Evolutionary conservation across 805 yeast genomes (phyloP), one percentile per base, ranked within the genome.

Genomic region (Danielia oregonensis): DNA sequence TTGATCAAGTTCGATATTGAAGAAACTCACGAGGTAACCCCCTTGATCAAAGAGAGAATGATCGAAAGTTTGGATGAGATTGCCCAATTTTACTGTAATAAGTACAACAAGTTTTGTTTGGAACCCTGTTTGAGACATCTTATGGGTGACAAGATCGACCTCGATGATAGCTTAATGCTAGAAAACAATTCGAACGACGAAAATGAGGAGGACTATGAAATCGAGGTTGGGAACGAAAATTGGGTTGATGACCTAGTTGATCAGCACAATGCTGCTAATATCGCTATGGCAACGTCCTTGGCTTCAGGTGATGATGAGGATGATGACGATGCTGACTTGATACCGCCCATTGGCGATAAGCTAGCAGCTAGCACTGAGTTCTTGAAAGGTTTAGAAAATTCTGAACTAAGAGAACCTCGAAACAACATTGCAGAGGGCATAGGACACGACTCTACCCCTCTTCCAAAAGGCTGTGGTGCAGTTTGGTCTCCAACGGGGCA

Each of bases 391-490:
- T 11, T 11, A 7, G 19, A 26, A 9, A 27, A 15, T 12, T 15
- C 24, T 8, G 25, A 16, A 4, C 13, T 23, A 7, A 8, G 15
- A 6, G 33, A 16, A 17, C 18, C 16, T 12, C 11, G 19, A 4
- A 24, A 17, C n/a, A 26, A 17, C 13, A 4, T 8, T 6, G 32
- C 19, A 5, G 32, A 23, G 21, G 35, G 33, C 18, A 34, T 43
- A 13, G 38, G 36, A 22, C 43, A 45, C 49, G 95, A 86, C 52
- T 80, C 86, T 26, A 86, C 95, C 0, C 97, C 97, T 0, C 72
- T 89, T 10, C 96, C 97, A 0, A 88, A 86, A 52, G 93, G 88
- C 7, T 89, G 96, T 63, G 96, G 96, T 7, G 96, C 95, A 0
- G 66, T 77, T 1, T 89, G 96, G 96, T 71, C 94, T 0, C 72